Percentiles rank a stretch among this genome's conserved stretches.
Conservation (phyloP, 169 alveolate genomes). For the Theileria parva region DNA sequence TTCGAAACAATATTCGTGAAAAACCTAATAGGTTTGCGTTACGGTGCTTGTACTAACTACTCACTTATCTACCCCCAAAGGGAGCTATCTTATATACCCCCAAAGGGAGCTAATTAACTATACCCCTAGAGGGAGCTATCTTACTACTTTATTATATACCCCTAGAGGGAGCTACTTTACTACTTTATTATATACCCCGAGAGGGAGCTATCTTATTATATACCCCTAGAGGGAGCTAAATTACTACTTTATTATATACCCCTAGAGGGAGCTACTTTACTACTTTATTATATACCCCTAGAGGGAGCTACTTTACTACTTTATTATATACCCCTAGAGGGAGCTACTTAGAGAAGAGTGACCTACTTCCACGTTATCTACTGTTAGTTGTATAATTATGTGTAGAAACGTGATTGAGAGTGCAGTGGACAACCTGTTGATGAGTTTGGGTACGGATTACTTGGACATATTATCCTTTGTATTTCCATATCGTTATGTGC, state of each 20-base stretch:
- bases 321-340: no score
- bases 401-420: conserved; percentile 62
- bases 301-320: no score
- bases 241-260: no score
- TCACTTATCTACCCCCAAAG: background rate
- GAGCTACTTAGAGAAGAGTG: no score
- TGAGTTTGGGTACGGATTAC: conserved; percentile 71
- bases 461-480: conserved; percentile 76
- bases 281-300: no score
- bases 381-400: no score
- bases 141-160: no score
- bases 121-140: background rate
- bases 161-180: no score
- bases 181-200: background rate
- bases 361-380: no score
- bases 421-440: conserved; percentile 76
- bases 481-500: conserved; percentile 79
- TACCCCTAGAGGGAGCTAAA: no score
- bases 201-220: no score
- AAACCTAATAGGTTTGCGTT: conserved; percentile 24
- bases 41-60: no score
- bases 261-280: background rate
- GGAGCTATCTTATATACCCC: background rate
- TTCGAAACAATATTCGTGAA: conserved; percentile 34
- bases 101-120: conserved; percentile 23